Conservation (phyloP, 768 basidiomycete genomes). For the Leccinum uliginosum region DNA sequence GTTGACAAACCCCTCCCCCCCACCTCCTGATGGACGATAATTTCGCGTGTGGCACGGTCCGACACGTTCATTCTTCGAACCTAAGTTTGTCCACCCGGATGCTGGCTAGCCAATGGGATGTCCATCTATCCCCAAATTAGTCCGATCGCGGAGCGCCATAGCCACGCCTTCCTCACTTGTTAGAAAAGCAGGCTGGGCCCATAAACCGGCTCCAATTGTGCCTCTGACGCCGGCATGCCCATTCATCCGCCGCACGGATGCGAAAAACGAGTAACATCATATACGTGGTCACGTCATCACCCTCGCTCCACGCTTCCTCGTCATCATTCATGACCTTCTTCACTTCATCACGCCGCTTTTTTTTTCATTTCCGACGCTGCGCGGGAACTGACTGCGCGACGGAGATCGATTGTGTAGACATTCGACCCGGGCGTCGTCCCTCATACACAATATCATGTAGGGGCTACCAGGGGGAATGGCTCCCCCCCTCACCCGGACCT, state of each 20-base stretch:
- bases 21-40: background rate
- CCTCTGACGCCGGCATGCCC: background rate
- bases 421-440: constrained; percentile 1
- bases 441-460: background rate
- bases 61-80: constrained; percentile 3
- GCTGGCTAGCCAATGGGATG: background rate
- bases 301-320: background rate
- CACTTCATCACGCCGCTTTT: constrained; percentile 5
- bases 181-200: background rate
- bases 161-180: background rate
- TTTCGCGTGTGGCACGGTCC: background rate
- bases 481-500: constrained; percentile 1
- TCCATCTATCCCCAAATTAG: background rate
- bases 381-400: constrained; percentile 2
- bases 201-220: background rate
- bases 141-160: background rate
- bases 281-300: background rate
- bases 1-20: background rate
- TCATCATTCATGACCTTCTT: background rate
- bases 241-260: background rate
- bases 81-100: constrained; percentile 4
- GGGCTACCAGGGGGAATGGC: constrained; percentile 15
- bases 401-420: background rate
- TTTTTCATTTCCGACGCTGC: constrained; percentile 22
- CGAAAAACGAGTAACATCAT: background rate